These are phyloP conservation scores for Chiua virens DNA, from an alignment of 768 basidiomycete genomes.

Conservation along the genomic window DNA sequence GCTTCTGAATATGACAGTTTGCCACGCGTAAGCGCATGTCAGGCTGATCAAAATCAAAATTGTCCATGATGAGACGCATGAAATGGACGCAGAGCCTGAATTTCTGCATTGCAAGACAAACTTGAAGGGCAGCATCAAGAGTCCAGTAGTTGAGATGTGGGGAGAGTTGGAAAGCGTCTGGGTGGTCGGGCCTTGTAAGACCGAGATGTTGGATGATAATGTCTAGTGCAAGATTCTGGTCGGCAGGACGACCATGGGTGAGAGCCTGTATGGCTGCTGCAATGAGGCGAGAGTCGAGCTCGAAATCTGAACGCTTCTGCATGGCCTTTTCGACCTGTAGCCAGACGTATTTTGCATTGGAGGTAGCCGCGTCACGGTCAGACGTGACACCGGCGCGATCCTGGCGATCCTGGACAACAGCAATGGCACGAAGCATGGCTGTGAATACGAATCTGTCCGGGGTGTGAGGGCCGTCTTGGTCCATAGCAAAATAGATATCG, in stretches of 20 bases:
- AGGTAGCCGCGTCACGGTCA: slow-evolving; percentile 44
- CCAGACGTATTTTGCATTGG: slow-evolving; percentile 75
- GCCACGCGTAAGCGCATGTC: slow-evolving; percentile 43
- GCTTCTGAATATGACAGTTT: slow-evolving; percentile 57
- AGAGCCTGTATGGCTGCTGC: slow-evolving; percentile 55
- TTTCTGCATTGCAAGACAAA: slow-evolving; percentile 53
- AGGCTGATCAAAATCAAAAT: slow-evolving; percentile 20
- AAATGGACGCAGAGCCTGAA: slow-evolving; percentile 53
- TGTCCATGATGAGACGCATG: slow-evolving; percentile 56
- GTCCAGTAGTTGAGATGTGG: slow-evolving; percentile 46
- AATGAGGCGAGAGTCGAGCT: slow-evolving; percentile 55
- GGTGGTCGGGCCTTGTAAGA: slow-evolving; percentile 48
- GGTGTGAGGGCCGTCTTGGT: slow-evolving; percentile 59
- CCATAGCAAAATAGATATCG: slow-evolving; percentile 71
- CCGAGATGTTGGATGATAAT: slow-evolving; percentile 65
- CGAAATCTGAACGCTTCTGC: slow-evolving; percentile 44
- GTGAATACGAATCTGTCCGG: slow-evolving; percentile 64
- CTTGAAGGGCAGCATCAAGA: slow-evolving; percentile 52
- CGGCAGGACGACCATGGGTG: slow-evolving; percentile 51
- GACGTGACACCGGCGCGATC: slow-evolving; percentile 20
- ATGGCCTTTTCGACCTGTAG: slow-evolving; percentile 55
- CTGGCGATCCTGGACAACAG: slow-evolving; percentile 18
- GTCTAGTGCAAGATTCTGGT: slow-evolving; percentile 66
- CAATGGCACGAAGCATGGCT: slow-evolving; percentile 58
- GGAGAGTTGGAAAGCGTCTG: slow-evolving; percentile 35